Base-by-base conservation (phyloP, 2,329 filamentous ascomycete species). In the Alternaria arborescens region DNA sequence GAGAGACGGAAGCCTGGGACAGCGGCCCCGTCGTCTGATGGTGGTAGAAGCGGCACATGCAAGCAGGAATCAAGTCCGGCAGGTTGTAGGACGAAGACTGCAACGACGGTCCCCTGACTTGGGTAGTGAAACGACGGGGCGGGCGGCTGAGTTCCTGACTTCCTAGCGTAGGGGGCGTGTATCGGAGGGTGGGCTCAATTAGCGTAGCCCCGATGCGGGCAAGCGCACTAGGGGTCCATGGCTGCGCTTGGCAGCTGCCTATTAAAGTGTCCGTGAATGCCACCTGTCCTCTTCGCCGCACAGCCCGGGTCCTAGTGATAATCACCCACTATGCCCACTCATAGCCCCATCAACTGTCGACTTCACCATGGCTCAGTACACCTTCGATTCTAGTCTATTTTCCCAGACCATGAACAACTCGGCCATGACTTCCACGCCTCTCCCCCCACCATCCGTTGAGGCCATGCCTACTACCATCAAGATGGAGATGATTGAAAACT, bases 401-500 rank as follows among this genome's bases (percentile, higher is more conserved):
- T 61, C 63, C 36, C 67, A 73, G 30, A 68, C 67, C 14, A 66
- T 70, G 64, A 72, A 57, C 52, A 73, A 65, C 32, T 63, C 66
- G 52, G 66, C 67, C 51, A 69, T 67, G 55, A 71, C 68, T 48
- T 62, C 71, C 24, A 59, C 60, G 30, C 66, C 67, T 20, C 67
- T 71, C 22, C 67, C 69, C 54, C 71, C 69, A 43, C 67, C 69
- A 22, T 52, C 67, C 51, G 64, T 67, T n/a, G 60, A 73, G 50
- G 58, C 67, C 24, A 65, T 62, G 41, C 68, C 72, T 52, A 71
- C 73, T 50, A 80, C 77, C 50, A 79, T 80, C 72, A 80, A 80
- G 67, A 77, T 80, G 74, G 78, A 80, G 67, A 78, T 80, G 69
- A 72, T 80, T 58, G 68, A 78, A 53, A 65, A 71, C 52, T 65